phyloP scores from a whole-genome alignment of 805 yeast species.

The Tetrapisispora fleetii region DNA sequence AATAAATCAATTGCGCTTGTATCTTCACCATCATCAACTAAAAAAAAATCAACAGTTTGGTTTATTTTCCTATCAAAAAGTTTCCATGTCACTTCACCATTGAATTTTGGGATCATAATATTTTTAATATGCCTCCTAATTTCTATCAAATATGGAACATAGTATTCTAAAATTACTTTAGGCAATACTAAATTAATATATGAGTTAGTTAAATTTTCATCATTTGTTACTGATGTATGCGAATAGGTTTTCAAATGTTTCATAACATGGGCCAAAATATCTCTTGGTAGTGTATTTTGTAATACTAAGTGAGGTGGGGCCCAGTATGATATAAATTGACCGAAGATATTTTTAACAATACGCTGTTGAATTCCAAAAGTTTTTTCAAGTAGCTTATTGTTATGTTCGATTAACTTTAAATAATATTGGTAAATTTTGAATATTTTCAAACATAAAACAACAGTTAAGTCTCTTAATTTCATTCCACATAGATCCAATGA shows the following conservation, averaged over 20 bases:
- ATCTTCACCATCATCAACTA: slow-evolving; percentile 26
- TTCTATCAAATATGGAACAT: slow-evolving; percentile 37
- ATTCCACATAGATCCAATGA: slow-evolving; percentile 23
- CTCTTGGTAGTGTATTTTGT: slow-evolving; percentile 33
- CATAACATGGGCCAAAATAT: not conserved
- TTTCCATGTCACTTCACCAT: slow-evolving; percentile 14
- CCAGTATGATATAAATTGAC: slow-evolving; percentile 40
- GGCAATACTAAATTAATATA: slow-evolving; percentile 11
- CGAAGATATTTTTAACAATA: slow-evolving; percentile 15
- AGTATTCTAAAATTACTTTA: slow-evolving; percentile 14
- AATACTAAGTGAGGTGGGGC: slow-evolving; percentile 52
- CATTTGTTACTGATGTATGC: slow-evolving; percentile 8
- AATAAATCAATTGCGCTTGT: slow-evolving; percentile 32
- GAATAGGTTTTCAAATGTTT: not conserved
- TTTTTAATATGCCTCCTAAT: slow-evolving; percentile 36
- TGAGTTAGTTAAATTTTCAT: slow-evolving; percentile 8
- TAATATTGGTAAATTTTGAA: slow-evolving; percentile 14
- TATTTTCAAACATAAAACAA: slow-evolving; percentile 21
- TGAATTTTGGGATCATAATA: slow-evolving; percentile 10
- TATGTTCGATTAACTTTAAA: not conserved
- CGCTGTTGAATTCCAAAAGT: slow-evolving; percentile 9
- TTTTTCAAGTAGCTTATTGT: not conserved
- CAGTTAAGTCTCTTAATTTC: slow-evolving; percentile 26
- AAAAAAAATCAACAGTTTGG: slow-evolving; percentile 21
- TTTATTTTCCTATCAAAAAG: slow-evolving; percentile 13